These are phyloP conservation scores for Xerocomellus intermedius DNA, from an alignment of 768 basidiomycete species.

Conservation along the genomic window DNA sequence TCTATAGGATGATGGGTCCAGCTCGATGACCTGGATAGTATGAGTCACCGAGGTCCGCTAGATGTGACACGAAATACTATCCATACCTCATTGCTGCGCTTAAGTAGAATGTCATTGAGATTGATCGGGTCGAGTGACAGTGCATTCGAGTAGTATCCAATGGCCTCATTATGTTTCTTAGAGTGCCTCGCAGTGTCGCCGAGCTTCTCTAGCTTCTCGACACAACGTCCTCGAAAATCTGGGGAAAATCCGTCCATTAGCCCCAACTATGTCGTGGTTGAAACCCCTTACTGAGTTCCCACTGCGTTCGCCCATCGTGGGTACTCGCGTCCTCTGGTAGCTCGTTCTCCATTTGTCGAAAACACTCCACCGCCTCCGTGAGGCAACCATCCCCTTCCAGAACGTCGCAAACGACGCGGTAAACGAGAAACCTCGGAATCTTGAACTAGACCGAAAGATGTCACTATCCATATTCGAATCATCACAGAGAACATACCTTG, in stretches of 20 bases:
- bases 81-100: constrained; percentile 3
- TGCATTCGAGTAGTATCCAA: no score
- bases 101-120: background rate
- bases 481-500: background rate
- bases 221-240: constrained; percentile 5
- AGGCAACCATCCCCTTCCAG: background rate
- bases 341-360: background rate
- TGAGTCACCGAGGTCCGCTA: no score
- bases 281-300: background rate
- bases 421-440: background rate
- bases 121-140: background rate
- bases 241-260: background rate
- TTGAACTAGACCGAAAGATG: background rate
- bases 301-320: background rate
- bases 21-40: background rate
- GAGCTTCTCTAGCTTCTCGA: background rate
- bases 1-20: background rate
- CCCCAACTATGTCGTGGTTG: no score
- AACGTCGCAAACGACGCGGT: background rate
- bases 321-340: background rate
- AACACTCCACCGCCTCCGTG: background rate
- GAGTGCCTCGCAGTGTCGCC: background rate
- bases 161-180: background rate
- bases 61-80: background rate
- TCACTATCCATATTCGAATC: background rate